These are phyloP conservation scores for Saccharum spontaneum DNA, from an alignment of 176 grass and related monocot genomes.

Conservation along the genomic window DNA sequence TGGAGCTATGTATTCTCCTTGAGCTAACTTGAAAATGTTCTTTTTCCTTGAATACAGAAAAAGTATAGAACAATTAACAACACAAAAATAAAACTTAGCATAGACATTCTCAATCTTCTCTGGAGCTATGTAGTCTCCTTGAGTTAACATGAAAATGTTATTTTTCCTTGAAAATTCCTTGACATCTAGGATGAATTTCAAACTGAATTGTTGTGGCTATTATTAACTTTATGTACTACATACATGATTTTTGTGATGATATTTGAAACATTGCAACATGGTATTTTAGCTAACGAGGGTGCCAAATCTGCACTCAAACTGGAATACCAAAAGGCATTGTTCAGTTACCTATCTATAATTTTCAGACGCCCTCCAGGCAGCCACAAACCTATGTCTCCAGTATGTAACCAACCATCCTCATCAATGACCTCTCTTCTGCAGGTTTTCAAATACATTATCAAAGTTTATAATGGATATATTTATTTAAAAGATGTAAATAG, in stretches of 20 bases:
- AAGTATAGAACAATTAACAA: constrained; percentile 21
- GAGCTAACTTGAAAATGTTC: constrained; percentile 98
- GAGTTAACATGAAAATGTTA: too few species aligned
- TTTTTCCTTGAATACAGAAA: constrained; percentile 74
- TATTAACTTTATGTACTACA: too few species aligned
- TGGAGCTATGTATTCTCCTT: constrained; percentile 97
- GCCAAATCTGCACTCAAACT: neutral
- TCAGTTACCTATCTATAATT: constrained; percentile 88
- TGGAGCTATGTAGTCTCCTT: too few species aligned
- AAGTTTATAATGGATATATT: neutral
- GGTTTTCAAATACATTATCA: constrained; percentile 25
- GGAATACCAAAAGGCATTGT: neutral
- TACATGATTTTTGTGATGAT: too few species aligned
- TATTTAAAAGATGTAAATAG: neutral
- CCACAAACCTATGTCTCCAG: constrained; percentile 98
- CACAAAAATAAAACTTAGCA: constrained; percentile 1
- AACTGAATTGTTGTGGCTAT: too few species aligned
- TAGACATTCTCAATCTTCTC: too few species aligned
- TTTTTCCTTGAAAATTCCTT: too few species aligned
- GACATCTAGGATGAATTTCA: too few species aligned
- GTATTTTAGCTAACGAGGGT: too few species aligned
- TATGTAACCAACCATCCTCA: constrained; percentile 92
- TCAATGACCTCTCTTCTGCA: constrained; percentile 81
- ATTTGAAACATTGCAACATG: too few species aligned
- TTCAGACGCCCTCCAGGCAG: constrained; percentile 86